Evolutionary conservation across 768 basidiomycete genomes (phyloP).

Genomic region (Russula earlei): DNA sequence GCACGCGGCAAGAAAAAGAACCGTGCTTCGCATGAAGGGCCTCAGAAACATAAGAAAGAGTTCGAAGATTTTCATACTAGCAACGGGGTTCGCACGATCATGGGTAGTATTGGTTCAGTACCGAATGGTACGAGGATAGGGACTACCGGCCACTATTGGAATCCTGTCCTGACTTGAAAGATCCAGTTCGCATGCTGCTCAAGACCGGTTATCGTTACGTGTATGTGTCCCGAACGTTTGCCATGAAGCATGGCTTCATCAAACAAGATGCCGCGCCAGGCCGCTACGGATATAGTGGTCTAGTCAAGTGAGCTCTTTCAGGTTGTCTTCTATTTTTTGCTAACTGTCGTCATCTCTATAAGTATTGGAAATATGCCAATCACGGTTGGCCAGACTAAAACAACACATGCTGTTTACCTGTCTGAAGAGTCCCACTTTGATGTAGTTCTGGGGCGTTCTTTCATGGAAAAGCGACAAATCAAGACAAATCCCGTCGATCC

Average conservation of each 20-base stretch:
- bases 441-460: constrained; percentile 82
- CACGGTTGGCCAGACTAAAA: constrained; percentile 40
- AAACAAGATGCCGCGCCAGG: constrained; percentile 82
- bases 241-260: constrained; percentile 78
- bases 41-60: constrained; percentile 47
- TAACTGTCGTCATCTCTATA: background rate
- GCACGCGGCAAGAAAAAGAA: constrained; percentile 23
- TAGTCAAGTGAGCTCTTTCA: constrained; percentile 43
- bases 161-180: background rate
- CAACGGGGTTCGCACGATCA: constrained; percentile 89
- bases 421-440: constrained; percentile 96
- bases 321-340: background rate
- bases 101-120: constrained; percentile 87
- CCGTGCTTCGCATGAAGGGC: constrained; percentile 31
- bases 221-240: constrained; percentile 93
- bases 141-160: background rate
- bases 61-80: constrained; percentile 83
- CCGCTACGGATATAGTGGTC: constrained; percentile 86
- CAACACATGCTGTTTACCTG: constrained; percentile 59
- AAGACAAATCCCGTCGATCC: constrained; percentile 75
- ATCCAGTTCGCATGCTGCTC: constrained; percentile 81
- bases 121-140: constrained; percentile 57
- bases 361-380: constrained; percentile 81
- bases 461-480: constrained; percentile 70
- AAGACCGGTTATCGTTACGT: constrained; percentile 89